These are phyloP conservation scores for Microcyclospora tardicrescens DNA, from an alignment of 2,329 filamentous ascomycete species.

Conservation along the genomic window DNA sequence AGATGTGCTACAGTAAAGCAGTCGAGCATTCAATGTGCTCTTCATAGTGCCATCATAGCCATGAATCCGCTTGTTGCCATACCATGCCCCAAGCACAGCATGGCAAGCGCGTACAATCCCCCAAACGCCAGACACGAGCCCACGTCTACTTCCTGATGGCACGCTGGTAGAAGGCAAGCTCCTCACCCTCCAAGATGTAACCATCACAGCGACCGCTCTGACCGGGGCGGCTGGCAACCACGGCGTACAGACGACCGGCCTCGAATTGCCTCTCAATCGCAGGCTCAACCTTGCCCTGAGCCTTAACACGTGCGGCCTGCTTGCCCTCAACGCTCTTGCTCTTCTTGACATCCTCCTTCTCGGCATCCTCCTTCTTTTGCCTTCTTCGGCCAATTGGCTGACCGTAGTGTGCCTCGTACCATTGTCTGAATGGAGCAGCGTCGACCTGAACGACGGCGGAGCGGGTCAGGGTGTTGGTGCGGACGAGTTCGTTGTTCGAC, in stretches of 20 bases:
- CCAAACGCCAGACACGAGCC: constrained; percentile 12
- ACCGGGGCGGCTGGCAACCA: constrained; percentile 83
- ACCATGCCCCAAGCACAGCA: too few species aligned
- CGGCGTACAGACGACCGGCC: constrained; percentile 92
- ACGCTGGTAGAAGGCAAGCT: constrained; percentile 99
- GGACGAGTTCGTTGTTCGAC: constrained; percentile 99
- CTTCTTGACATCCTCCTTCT: constrained; percentile 70
- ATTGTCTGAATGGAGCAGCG: constrained; percentile 97
- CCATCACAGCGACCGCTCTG: constrained; percentile 95
- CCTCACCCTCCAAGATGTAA: constrained; percentile 97
- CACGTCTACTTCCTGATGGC: constrained; percentile 87
- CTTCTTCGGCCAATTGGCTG: constrained; percentile 78
- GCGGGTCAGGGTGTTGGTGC: constrained; percentile 99
- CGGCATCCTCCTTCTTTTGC: constrained; percentile 47
- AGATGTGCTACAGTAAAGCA: too few species aligned
- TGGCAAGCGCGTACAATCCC: neutral
- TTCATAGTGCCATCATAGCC: too few species aligned
- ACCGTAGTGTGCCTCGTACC: constrained; percentile 99
- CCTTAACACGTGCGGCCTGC: constrained; percentile 76
- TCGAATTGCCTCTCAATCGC: constrained; percentile 98
- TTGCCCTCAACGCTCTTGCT: constrained; percentile 92
- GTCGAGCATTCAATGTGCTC: too few species aligned
- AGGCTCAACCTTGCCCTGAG: constrained; percentile 80
- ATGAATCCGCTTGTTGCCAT: too few species aligned
- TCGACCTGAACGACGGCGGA: constrained; percentile 98